These are phyloP conservation scores for Cyclostephanos invisitatus DNA, from an alignment of 108 stramenopile genomes.

Conservation along the genomic window DNA sequence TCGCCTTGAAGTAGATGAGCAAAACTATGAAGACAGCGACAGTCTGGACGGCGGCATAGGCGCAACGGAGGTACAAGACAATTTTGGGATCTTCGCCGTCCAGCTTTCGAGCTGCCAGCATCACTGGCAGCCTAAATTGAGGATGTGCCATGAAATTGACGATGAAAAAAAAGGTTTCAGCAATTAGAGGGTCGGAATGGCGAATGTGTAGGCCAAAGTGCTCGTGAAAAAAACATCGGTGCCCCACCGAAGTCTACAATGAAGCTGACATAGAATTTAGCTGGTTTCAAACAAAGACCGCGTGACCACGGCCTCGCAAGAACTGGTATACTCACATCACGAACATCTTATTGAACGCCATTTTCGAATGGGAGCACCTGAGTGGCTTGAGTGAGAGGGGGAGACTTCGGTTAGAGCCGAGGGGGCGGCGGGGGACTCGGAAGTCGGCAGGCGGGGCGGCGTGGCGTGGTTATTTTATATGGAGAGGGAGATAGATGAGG, in stretches of 20 bases:
- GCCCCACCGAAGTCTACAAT: background rate
- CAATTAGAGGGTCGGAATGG: background rate
- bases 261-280: too few relatives aligned
- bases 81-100: slow-evolving; percentile 85
- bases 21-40: slow-evolving; percentile 58
- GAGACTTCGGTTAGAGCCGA: background rate
- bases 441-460: too few relatives aligned
- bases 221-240: background rate
- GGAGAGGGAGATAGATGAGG: too few relatives aligned
- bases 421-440: too few relatives aligned
- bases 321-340: slow-evolving; percentile 5
- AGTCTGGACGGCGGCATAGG: slow-evolving; percentile 70
- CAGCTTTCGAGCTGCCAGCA: slow-evolving; percentile 85
- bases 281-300: background rate
- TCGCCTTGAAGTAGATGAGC: slow-evolving; percentile 67
- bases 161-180: background rate
- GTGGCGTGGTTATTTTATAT: too few relatives aligned
- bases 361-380: background rate
- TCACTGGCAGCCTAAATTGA: slow-evolving; percentile 76
- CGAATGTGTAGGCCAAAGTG: background rate
- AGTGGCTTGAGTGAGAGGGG: too few relatives aligned
- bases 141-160: background rate
- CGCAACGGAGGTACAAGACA: slow-evolving; percentile 68
- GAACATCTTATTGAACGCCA: slow-evolving; percentile 21
- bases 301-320: background rate